A percentile compares a stretch with the other conserved stretches of the same genome.
Evolutionary conservation across 768 basidiomycete species (phyloP).

Genomic region (Xerocomellus amylosporus): DNA sequence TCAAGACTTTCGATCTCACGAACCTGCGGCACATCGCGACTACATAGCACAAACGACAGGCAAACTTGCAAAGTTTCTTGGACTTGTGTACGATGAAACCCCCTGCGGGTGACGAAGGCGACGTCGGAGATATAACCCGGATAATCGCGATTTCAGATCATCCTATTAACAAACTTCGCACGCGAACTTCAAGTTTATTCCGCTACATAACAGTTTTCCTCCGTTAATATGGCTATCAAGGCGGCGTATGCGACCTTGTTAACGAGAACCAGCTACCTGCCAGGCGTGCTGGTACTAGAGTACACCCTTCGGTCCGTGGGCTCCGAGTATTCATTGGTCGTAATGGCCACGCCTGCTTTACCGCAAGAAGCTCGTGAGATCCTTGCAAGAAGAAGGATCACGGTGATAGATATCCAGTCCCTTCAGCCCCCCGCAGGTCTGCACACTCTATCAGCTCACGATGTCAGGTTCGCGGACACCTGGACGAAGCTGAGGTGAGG

Average conservation of each 20-base stretch:
- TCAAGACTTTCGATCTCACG: too few relatives aligned
- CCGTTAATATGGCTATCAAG: conserved; percentile 35
- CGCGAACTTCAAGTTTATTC: too few relatives aligned
- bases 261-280: conserved; percentile 60
- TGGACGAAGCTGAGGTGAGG: conserved; percentile 60
- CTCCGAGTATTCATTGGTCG: conserved; percentile 73
- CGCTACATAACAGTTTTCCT: background rate
- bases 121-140: too few relatives aligned
- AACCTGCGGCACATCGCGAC: too few relatives aligned
- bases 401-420: conserved; percentile 54
- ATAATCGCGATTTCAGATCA: too few relatives aligned
- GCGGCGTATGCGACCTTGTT: conserved; percentile 76
- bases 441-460: conserved; percentile 34
- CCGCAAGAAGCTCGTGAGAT: conserved; percentile 47
- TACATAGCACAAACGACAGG: too few relatives aligned
- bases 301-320: conserved; percentile 49
- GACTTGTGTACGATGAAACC: too few relatives aligned
- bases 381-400: conserved; percentile 53
- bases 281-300: conserved; percentile 56
- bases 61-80: too few relatives aligned
- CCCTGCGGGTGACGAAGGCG: too few relatives aligned
- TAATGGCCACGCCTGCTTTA: conserved; percentile 67
- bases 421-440: conserved; percentile 50
- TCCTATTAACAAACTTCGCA: background rate
- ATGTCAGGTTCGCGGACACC: conserved; percentile 56